Evolutionary conservation across 352 stramenopile genomes (phyloP).

Genomic region (Globisporangium takayamanum): DNA sequence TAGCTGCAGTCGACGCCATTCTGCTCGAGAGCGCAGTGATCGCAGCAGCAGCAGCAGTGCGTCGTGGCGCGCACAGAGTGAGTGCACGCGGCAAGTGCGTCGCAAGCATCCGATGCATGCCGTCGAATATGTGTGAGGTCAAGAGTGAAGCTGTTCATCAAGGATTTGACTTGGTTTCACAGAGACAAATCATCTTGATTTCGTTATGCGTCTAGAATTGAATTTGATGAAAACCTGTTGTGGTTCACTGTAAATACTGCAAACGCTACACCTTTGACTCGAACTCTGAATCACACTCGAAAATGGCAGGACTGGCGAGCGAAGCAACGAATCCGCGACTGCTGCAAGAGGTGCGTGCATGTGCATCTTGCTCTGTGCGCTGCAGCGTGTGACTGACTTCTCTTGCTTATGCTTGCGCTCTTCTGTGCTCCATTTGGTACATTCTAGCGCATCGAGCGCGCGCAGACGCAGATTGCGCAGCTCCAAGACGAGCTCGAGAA

Average conservation of each 20-base stretch:
- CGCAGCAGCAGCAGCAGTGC: neutral
- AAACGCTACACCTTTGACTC: no score
- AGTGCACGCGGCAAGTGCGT: constrained; percentile 4
- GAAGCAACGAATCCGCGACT: constrained; percentile 48
- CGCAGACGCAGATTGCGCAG: constrained; percentile 39
- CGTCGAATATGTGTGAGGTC: no score
- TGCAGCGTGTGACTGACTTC: neutral
- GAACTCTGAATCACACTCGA: neutral
- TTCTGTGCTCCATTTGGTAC: neutral
- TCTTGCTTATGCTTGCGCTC: neutral
- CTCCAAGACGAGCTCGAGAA: constrained; percentile 52
- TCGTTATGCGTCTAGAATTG: no score
- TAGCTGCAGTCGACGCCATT: constrained; percentile 3
- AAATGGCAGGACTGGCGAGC: constrained; percentile 19
- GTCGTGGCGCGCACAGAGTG: neutral
- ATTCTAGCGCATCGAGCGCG: constrained; percentile 44
- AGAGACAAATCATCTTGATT: no score
- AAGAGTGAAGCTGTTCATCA: no score
- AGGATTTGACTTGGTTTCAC: no score
- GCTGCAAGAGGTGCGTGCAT: constrained; percentile 41
- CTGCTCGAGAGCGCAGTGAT: neutral
- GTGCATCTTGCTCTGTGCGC: neutral
- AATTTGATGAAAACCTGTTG: no score
- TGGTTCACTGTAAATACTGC: no score
- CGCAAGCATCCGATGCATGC: no score